Evolutionary conservation across 495 filamentous ascomycete genomes (phyloP), one percentile per base, ranked within the genome.

Genomic region (Penicillium steckii): DNA sequence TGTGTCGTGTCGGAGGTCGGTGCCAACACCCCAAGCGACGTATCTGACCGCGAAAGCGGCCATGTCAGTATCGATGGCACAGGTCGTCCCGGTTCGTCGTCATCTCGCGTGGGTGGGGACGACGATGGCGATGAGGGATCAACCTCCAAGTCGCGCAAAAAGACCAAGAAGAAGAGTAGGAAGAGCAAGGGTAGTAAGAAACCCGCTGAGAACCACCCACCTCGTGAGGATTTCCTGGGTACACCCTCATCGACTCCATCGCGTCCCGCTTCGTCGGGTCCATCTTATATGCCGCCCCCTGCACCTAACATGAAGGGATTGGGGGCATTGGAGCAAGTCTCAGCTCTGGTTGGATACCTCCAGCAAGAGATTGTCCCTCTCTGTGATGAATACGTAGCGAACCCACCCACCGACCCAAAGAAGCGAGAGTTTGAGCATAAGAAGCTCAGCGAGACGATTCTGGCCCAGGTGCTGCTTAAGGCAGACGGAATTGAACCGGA

Each of bases 381-480:
- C 8, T 89, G 85, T 55, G 70, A 81, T 0, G 66, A 80, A 27
- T 97, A 86, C 67, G 75, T 82, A 21, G 61, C 73, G 0, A 60
- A 76, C 17, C 85, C 93, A 12, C 94, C 94, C 0, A 59, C 58
- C 3, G 91, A 97, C 21, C 57, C 66, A 17, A 86, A 88, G 67
- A 85, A 86, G 71, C 76, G 83, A 33, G 82, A 83, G 17, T 87
- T 88, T 33, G 87, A 93, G 56, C 85, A 97, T 53, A 85, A 87
- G 67, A 88, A 82, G 65, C 62, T 97, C 27, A 85, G 80, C 23
- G 94, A 97, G 75, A 89, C 84, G 3, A 86, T 96, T 47, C 72
- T 97, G 76, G 79, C 83, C 44, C 89, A 96, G 64, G 79, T 93
- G 6, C 55, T 96, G 50, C 58, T 98, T 59, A 96, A 95, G 70